Conservation (phyloP, 2,329 filamentous ascomycete species). For the Alternaria angustiovoidea region DNA sequence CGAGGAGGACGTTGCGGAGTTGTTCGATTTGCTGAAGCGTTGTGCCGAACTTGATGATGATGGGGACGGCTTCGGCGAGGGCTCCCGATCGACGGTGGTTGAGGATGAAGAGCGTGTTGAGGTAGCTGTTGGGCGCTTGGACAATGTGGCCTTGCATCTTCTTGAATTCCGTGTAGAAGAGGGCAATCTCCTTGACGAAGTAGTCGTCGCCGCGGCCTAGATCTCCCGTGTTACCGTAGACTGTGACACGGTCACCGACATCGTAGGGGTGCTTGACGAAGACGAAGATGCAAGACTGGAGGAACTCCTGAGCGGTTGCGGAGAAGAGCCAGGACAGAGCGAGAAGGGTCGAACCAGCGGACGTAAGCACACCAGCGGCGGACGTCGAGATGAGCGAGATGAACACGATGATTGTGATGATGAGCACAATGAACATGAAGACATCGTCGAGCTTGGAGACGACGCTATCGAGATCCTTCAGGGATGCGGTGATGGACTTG, state of each 20-base stretch:
- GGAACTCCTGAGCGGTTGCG: conserved; percentile 90
- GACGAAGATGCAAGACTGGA: conserved; percentile 93
- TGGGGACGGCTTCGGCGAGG: conserved; percentile 83
- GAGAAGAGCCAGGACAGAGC: conserved; percentile 93
- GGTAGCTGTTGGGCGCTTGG: conserved; percentile 91
- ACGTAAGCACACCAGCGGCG: conserved; percentile 89
- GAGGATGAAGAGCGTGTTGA: conserved; percentile 92
- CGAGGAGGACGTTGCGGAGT: conserved; percentile 79
- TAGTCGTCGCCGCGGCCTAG: conserved; percentile 85
- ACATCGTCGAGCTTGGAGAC: conserved; percentile 89
- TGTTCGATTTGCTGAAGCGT: conserved; percentile 82
- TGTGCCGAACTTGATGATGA: conserved; percentile 89
- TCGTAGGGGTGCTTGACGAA: conserved; percentile 98
- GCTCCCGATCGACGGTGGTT: conserved; percentile 92
- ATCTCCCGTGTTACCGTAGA: conserved; percentile 90
- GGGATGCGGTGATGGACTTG: conserved; percentile 91
- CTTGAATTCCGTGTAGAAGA: conserved; percentile 97
- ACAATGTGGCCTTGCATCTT: conserved; percentile 98
- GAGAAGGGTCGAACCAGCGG: conserved; percentile 84
- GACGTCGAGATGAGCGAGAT: conserved; percentile 89
- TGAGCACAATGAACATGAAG: conserved; percentile 82
- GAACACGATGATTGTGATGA: conserved; percentile 86
- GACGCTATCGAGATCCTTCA: conserved; percentile 95
- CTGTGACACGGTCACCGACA: conserved; percentile 88
- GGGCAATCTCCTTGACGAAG: conserved; percentile 91